A percentile compares a stretch with the other conserved stretches of the same genome.
Evolutionary conservation across 805 yeast species (phyloP).

Genomic region (Ogataea populi-albae): DNA sequence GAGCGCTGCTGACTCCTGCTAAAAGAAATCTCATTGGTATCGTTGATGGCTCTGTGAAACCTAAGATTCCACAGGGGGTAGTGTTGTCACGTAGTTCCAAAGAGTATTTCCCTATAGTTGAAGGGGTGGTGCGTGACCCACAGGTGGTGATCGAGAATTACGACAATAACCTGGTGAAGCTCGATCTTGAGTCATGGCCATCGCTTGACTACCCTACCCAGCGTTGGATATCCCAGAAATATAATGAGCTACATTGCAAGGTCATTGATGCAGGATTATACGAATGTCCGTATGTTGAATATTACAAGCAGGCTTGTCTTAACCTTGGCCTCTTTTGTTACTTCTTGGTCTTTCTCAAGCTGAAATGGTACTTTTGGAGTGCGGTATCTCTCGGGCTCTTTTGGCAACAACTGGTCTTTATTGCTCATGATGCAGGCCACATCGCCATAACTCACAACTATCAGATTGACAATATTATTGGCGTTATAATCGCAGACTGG

Average conservation of each 20-base stretch:
- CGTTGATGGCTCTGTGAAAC: no score
- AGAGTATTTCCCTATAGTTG: constrained; percentile 34
- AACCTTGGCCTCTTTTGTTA: constrained; percentile 51
- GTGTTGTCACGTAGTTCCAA: constrained; percentile 39
- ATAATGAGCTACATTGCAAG: constrained; percentile 55
- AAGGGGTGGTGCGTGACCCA: constrained; percentile 50
- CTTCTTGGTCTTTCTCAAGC: constrained; percentile 47
- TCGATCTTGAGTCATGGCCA: constrained; percentile 61
- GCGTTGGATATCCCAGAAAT: constrained; percentile 49
- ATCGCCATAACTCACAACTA: constrained; percentile 78
- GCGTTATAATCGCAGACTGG: constrained; percentile 70
- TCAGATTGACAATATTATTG: constrained; percentile 70
- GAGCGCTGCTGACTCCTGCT: no score
- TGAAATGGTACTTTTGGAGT: constrained; percentile 46
- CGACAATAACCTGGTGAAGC: constrained; percentile 52
- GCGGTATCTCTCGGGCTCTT: constrained; percentile 69
- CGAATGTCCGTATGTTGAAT: constrained; percentile 69
- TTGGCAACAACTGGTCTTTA: constrained; percentile 88
- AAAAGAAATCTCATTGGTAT: no score
- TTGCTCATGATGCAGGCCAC: constrained; percentile 91
- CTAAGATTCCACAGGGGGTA: constrained; percentile 8
- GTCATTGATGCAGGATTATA: constrained; percentile 61
- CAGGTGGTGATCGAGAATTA: constrained; percentile 49
- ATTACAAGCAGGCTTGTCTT: constrained; percentile 65
- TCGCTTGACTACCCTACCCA: constrained; percentile 69